phyloP scores from a whole-genome alignment of 2,329 filamentous ascomycete species.

The Fusarium albosuccineum region DNA sequence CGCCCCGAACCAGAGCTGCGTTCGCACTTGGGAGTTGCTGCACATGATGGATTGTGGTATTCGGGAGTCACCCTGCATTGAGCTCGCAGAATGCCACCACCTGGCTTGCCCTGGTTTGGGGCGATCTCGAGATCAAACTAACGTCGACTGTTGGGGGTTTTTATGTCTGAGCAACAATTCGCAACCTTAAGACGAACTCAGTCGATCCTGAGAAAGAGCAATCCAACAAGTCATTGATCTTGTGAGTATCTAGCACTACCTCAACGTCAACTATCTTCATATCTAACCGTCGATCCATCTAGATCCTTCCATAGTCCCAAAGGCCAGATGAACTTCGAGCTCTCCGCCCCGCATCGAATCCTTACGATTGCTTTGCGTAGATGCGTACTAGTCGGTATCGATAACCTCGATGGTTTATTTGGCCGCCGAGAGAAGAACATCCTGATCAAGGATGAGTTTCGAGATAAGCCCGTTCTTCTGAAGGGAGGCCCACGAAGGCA shows the following conservation, averaged over 20 bases:
- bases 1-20: too few species aligned
- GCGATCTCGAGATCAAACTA: too few species aligned
- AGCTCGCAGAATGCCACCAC: too few species aligned
- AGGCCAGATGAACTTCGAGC: neutral
- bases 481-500: neutral
- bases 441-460: constrained; percentile 4
- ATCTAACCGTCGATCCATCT: neutral
- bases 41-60: too few species aligned
- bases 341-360: constrained; percentile 11
- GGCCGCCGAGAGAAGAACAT: neutral
- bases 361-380: constrained; percentile 9
- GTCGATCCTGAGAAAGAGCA: too few species aligned
- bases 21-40: too few species aligned
- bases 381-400: neutral
- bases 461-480: constrained; percentile 2
- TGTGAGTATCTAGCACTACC: neutral
- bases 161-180: too few species aligned
- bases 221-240: neutral
- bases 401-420: constrained; percentile 3
- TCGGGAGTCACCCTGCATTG: too few species aligned
- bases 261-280: neutral
- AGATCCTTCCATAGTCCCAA: neutral
- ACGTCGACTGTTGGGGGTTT: too few species aligned
- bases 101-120: too few species aligned
- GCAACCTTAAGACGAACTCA: too few species aligned